Evolutionary conservation across 192 early-diverging fungal species (phyloP), one percentile per base, ranked within the genome.

Genomic region (Coemansia sp.): DNA sequence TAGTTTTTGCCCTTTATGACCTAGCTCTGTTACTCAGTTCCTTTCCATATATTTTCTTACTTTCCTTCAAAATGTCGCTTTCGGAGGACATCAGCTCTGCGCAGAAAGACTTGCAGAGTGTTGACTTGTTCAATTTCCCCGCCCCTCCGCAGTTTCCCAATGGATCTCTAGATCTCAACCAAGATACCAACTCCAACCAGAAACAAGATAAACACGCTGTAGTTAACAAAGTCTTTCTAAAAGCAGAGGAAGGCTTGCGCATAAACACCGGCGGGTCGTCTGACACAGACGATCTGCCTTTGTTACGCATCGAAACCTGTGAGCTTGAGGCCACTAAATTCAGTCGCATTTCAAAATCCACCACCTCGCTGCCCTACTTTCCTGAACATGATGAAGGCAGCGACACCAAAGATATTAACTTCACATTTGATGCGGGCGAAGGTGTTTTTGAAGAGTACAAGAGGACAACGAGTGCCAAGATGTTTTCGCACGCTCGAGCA

Each of bases 81-180:
- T 24, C 44, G 5, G 26, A 32, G 25, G 50, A 41, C 22, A 12
- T 54, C 7, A 32, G 9, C 32, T 12, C 3, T 31, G 25, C 41
- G 14, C 22, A 24, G 6, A n/a, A 14, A n/a, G 25, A 34, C 25
- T 21, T 31, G 24, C 70, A 62, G 12, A 41, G 16, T 18, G 30
- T 51, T 2, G 58, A 69, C 30, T 27, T 79, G 41, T 79, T 69
- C 25, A 71, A 65, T 41, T 79, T 79, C 38, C 76, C 76, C 1
- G 56, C 53, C 1, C 71, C 76, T 12, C 76, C 54, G 12, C 58
- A 56, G 50, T 50, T 30, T 26, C 65, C 65, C 7, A 51, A 55
- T 4, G 30, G 34, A 27, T 5, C 34, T 5, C 54, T 9, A 30
- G 8, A 25, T 34, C 41, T 26, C 2, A 8, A 26, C 14, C 5